A percentile compares a stretch with the other conserved stretches of the same genome.
These are phyloP conservation scores for Priceomyces castillae DNA, from an alignment of 805 yeast genomes.

Conservation along the genomic window DNA sequence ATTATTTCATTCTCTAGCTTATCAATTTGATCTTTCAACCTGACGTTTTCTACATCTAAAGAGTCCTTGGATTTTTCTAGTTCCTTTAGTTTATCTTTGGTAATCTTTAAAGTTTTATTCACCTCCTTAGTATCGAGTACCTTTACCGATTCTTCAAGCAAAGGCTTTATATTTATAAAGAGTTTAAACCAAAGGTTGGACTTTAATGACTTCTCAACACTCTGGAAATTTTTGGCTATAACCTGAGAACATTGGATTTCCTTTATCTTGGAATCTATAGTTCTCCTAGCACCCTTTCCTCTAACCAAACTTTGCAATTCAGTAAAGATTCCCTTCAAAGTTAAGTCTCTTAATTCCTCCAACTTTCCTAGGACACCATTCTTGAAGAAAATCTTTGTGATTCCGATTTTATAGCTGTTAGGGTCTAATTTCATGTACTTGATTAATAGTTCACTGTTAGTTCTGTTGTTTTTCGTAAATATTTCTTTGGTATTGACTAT, in stretches of 20 bases:
- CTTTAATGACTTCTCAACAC: conserved; percentile 43
- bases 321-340: conserved; percentile 53
- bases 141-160: conserved; percentile 62
- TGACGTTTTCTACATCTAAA: conserved; percentile 34
- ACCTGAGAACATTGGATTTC: conserved; percentile 69
- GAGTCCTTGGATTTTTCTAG: conserved; percentile 28
- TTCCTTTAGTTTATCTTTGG: conserved; percentile 45
- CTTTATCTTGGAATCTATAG: conserved; percentile 47
- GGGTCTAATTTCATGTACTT: conserved; percentile 59
- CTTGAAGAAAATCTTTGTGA: conserved; percentile 70
- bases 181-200: conserved; percentile 79
- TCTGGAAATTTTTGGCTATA: conserved; percentile 58
- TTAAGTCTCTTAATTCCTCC: conserved; percentile 72
- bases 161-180: conserved; percentile 68
- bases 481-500: conserved; percentile 56
- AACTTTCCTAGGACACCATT: conserved; percentile 75
- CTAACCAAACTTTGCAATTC: conserved; percentile 62
- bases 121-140: conserved; percentile 56
- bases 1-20: conserved; percentile 34
- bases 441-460: conserved; percentile 66
- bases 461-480: conserved; percentile 50
- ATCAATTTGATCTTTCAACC: conserved; percentile 36
- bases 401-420: conserved; percentile 62
- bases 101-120: conserved; percentile 51
- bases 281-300: conserved; percentile 59